phyloP scores from a whole-genome alignment of 116 monocot genomes.

The Posidonia oceanica region DNA sequence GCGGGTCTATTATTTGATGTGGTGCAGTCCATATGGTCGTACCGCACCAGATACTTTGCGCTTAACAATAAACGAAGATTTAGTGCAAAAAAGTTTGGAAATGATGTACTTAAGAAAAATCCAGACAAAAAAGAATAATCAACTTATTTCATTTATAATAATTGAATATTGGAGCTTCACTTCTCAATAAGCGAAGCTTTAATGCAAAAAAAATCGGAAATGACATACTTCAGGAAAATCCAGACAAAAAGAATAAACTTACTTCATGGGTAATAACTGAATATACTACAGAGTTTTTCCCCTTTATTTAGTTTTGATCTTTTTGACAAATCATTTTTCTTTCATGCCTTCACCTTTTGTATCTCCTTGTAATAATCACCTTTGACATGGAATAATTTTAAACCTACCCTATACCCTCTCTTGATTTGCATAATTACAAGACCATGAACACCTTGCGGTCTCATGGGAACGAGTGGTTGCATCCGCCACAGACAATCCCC shows the following conservation, averaged over 20 bases:
- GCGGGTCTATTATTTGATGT: too few species aligned
- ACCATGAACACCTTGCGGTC: conserved; percentile 48
- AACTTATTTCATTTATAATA: not conserved
- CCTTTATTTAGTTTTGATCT: not conserved
- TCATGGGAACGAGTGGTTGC: conserved; percentile 8
- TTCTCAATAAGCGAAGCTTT: too few species aligned
- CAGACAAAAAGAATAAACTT: not conserved
- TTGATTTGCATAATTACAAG: conserved; percentile 34
- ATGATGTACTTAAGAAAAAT: not conserved
- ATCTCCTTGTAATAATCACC: conserved; percentile 4
- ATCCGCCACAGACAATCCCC: not conserved
- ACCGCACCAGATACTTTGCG: too few species aligned
- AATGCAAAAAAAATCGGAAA: too few species aligned
- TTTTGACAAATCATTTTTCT: not conserved
- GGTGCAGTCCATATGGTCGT: too few species aligned
- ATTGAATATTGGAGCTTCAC: not conserved
- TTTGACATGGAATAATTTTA: conserved; percentile 16
- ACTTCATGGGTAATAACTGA: not conserved
- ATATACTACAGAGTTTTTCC: not conserved
- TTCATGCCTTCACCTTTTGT: not conserved
- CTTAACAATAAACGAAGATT: too few species aligned
- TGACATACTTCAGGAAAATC: not conserved
- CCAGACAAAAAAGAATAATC: not conserved
- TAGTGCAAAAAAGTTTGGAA: too few species aligned
- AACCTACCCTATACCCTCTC: conserved; percentile 13